Evolutionary conservation across 31 red algal species (phyloP).

Genomic region (Porphyra umbilicalis): DNA sequence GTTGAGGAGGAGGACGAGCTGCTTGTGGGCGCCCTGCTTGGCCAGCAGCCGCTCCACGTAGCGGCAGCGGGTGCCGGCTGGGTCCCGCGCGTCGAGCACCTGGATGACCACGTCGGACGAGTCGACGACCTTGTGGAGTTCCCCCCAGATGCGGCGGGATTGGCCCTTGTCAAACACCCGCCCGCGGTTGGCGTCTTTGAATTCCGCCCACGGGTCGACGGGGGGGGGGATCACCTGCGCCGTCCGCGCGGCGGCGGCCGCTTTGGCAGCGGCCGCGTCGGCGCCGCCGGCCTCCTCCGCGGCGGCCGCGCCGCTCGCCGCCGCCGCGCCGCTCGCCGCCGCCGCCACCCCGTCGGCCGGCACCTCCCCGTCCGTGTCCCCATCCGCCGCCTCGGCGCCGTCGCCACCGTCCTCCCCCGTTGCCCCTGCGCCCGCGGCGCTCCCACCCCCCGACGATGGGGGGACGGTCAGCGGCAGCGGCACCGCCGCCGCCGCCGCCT

Average conservation of each 20-base stretch:
- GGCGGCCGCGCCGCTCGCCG: not conserved
- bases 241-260: not conserved
- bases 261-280: not conserved
- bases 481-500: conserved; percentile 25
- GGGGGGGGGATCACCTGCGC: too few relatives aligned
- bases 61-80: conserved; percentile 66
- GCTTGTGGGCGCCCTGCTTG: conserved; percentile 77
- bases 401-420: not conserved
- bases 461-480: not conserved
- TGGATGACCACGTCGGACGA: conserved; percentile 90
- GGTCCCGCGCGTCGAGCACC: conserved; percentile 92
- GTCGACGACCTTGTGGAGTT: conserved; percentile 93
- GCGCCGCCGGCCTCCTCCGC: not conserved
- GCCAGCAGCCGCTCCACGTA: conserved; percentile 68
- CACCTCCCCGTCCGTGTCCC: conserved; percentile 24
- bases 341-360: conserved; percentile 12
- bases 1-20: conserved; percentile 86
- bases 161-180: conserved; percentile 87
- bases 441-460: too few relatives aligned
- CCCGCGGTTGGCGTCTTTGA: conserved; percentile 52
- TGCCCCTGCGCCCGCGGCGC: not conserved
- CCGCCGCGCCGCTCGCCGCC: not conserved
- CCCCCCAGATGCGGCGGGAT: conserved; percentile 85
- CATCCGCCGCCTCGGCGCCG: conserved; percentile 19
- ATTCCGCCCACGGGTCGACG: conserved; percentile 36